Evolutionary conservation across 108 stramenopile genomes (phyloP), one percentile per base, ranked within the genome.

Genomic region (Pseudonitzschia delicatissima): DNA sequence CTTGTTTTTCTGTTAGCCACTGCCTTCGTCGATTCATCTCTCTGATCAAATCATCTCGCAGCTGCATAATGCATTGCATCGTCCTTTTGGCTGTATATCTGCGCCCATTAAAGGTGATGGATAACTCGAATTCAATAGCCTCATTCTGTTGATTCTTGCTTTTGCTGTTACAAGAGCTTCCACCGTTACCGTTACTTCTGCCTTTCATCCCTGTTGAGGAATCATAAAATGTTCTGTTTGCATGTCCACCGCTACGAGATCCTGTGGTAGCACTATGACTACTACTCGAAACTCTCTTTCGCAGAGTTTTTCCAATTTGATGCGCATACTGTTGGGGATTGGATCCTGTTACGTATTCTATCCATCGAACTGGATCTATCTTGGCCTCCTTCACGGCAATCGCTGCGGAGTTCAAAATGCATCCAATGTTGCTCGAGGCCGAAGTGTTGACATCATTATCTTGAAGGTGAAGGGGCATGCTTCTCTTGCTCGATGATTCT

Each of bases 11-110:
- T 26, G 29, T 44, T 12, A 58, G 18, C 73, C 66, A 59, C 33
- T 69, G 52, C 29, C 67, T 57, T 36, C 59, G 60, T 12, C 34
- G 52, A 48, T 66, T 66, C 65, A 83, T 66, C 72, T 88, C 90
- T 8, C 67, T 45, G 5, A 91, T 71, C 67, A 91, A 73, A 47
- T 86, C 90, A 65, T 86, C 76, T 27, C 90, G 71, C 12, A 88
- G 55, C 61, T 88, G 79, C 27, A 86, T 67, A 55, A 91, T 80
- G 1, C 78, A 73, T 29, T 84, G 82, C 67, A 87, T 72, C 3
- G 87, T 84, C n/a, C 90, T 72, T 15, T 78, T 87, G 4, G 90
- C 85, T 20, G 68, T 83, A 60, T 91, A 91, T 47, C 79, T 86
- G 5, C 87, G 67, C 36, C 90, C 87, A 21, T 82, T 77, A 36